These are phyloP conservation scores for Aspergillus sp. DNA, from an alignment of 2,329 filamentous ascomycete genomes.

Conservation along the genomic window DNA sequence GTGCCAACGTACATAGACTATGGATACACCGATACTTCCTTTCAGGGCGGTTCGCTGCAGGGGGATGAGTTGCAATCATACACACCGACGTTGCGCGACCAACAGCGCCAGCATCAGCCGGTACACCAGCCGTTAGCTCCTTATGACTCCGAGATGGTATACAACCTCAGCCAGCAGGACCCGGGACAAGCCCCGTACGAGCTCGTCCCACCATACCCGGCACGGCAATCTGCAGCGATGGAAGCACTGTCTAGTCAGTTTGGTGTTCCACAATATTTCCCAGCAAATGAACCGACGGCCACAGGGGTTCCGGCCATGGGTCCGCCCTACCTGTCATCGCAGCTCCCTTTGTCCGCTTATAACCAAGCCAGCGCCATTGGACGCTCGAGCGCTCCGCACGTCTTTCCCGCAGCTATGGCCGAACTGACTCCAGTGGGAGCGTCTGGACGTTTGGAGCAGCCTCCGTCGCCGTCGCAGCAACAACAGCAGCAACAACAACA, in stretches of 20 bases:
- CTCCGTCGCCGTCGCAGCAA: conserved; percentile 28
- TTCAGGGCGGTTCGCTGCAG: conserved; percentile 50
- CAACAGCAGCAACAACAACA: conserved; percentile 25
- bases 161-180: conserved; percentile 69
- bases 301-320: conserved; percentile 59
- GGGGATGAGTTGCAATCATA: conserved; percentile 61
- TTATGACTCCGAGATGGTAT: conserved; percentile 72
- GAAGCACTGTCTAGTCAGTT: conserved; percentile 73
- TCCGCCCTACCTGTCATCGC: conserved; percentile 66
- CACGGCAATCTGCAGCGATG: conserved; percentile 74
- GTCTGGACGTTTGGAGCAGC: conserved; percentile 11
- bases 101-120: conserved; percentile 52
- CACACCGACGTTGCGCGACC: conserved; percentile 64
- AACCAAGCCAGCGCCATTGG: conserved; percentile 62
- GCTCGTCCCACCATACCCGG: conserved; percentile 71
- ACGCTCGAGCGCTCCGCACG: conserved; percentile 52
- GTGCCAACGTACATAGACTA: conserved; percentile 51
- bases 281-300: conserved; percentile 64
- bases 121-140: conserved; percentile 49
- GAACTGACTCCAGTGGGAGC: conserved; percentile 46
- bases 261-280: conserved; percentile 74
- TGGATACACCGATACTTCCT: conserved; percentile 58
- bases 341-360: conserved; percentile 60
- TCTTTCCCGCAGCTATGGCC: conserved; percentile 57
- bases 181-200: conserved; percentile 69